Percentiles rank a stretch among this genome's conserved stretches.
Evolutionary conservation across 495 filamentous ascomycete genomes (phyloP).

Genomic region (Hypomontagnella monticulosa): DNA sequence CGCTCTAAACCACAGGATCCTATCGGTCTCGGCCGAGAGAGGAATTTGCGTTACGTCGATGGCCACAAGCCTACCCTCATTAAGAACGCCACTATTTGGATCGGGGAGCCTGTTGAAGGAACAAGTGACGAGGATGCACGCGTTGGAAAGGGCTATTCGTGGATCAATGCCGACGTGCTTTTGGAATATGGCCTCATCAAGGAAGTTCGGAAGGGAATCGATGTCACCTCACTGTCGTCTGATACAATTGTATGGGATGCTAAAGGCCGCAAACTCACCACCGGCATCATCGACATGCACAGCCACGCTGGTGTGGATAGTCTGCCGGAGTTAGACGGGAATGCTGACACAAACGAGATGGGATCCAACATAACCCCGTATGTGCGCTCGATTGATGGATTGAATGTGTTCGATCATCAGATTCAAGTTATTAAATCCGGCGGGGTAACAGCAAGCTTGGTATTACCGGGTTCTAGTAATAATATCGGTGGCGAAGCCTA

Average conservation of each 20-base stretch:
- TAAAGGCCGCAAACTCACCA: conserved; percentile 67
- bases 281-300: conserved; percentile 75
- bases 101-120: conserved; percentile 58
- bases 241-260: conserved; percentile 59
- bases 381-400: conserved; percentile 66
- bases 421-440: conserved; percentile 71
- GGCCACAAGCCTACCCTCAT: conserved; percentile 59
- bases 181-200: conserved; percentile 61
- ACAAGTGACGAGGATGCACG: conserved; percentile 55
- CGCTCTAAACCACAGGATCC: conserved; percentile 55
- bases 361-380: conserved; percentile 64
- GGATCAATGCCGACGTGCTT: conserved; percentile 57
- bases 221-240: conserved; percentile 41
- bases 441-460: conserved; percentile 72
- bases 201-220: conserved; percentile 50
- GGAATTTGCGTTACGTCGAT: conserved; percentile 59
- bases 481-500: conserved; percentile 75
- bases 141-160: conserved; percentile 56
- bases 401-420: conserved; percentile 60
- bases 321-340: conserved; percentile 54
- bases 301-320: conserved; percentile 62
- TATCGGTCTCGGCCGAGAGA: conserved; percentile 54
- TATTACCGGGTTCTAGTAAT: conserved; percentile 71
- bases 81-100: conserved; percentile 62
- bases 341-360: conserved; percentile 63